Evolutionary conservation across 305 asterid genomes (phyloP).

Genomic region (Fraxinus ornus): DNA sequence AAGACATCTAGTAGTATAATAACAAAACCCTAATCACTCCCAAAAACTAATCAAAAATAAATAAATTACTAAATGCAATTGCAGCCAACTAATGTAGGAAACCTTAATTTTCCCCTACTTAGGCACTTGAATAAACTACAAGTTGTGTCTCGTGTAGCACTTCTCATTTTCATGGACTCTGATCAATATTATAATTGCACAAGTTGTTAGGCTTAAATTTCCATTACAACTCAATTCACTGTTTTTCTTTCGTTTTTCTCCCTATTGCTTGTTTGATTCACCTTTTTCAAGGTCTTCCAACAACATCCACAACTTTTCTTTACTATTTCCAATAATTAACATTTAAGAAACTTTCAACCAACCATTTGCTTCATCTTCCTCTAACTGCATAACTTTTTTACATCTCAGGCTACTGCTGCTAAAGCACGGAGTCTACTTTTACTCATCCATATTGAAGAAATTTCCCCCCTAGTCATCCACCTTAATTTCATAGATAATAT

Average conservation of each 20-base stretch:
- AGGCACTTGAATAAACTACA: background rate
- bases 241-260: background rate
- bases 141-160: background rate
- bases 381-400: background rate
- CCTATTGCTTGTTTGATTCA: background rate
- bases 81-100: background rate
- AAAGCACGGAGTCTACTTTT: background rate
- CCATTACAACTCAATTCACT: background rate
- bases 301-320: background rate
- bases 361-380: background rate
- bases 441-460: background rate
- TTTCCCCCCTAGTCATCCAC: background rate
- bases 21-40: background rate
- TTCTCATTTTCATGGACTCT: background rate
- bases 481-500: background rate
- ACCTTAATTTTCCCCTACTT: background rate
- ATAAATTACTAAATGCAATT: background rate
- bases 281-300: background rate
- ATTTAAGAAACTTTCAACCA: background rate
- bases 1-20: background rate
- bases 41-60: background rate
- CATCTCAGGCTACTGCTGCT: background rate
- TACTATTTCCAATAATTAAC: background rate
- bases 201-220: background rate
- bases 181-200: too few relatives aligned